Conservation (phyloP, 257 asterid genomes). For the Leonotis leonurus region DNA sequence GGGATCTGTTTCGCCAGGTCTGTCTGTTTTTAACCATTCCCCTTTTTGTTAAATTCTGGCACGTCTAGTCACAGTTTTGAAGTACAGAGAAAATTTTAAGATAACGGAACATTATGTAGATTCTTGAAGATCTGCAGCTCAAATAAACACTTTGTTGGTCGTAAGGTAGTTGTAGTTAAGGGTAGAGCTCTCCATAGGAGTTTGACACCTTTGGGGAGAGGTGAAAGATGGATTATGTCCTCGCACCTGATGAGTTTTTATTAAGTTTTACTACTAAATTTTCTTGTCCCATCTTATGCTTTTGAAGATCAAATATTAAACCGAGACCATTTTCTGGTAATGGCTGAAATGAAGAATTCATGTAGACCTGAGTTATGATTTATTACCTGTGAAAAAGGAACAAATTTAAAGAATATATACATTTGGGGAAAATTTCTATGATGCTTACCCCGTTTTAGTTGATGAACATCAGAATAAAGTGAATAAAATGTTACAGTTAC, state of each 20-base stretch:
- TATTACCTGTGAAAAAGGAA: not conserved
- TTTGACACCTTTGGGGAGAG: not conserved
- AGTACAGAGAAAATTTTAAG: not conserved
- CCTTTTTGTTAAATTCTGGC: not conserved
- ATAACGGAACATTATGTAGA: not conserved
- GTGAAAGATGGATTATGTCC: slow-evolving; percentile 5
- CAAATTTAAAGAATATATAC: not conserved
- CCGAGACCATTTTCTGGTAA: not conserved
- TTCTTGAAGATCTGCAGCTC: slow-evolving; percentile 1
- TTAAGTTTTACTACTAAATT: not conserved
- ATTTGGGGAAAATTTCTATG: not conserved
- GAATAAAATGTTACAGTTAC: too few relatives aligned
- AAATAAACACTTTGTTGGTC: not conserved
- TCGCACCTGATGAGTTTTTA: not conserved
- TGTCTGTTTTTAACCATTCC: slow-evolving; percentile 9
- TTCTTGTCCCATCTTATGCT: not conserved
- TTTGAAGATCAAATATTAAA: not conserved
- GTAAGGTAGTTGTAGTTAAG: not conserved
- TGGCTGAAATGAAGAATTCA: not conserved
- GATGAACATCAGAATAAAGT: not conserved
- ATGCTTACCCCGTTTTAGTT: not conserved
- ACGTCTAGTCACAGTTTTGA: not conserved
- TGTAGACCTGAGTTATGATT: not conserved
- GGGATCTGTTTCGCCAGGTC: slow-evolving; percentile 99
- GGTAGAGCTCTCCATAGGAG: not conserved